Base-by-base conservation (phyloP, 257 asterid genomes). In the Apocynum venetum region DNA sequence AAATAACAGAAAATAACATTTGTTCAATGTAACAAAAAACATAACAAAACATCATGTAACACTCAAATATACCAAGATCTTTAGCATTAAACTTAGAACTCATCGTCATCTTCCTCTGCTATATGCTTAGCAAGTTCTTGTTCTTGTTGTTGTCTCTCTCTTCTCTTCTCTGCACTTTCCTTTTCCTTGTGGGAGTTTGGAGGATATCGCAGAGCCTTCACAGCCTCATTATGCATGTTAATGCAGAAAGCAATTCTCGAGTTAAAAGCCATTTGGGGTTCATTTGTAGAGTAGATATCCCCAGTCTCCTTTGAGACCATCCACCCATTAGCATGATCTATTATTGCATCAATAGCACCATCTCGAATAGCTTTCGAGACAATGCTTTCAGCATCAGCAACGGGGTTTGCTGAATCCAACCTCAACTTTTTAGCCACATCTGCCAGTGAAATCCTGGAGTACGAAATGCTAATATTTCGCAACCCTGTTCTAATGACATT, bases 101-200 rank as follows among this genome's bases (percentile, higher is more conserved):
- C 97, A 3, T 94, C 97, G 19, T 91, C 97, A 60, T 94, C 98
- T 82, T 92, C 97, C 85, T 94, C 98, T 10, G 97, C 98, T 69
- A 91, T 92, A 83, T 92, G 97, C 80, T 92, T 91, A 10, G 98
- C 98, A 78, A 94, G 96, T 75, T 94, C 97, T 82, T 93, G 98
- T 84, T 93, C 98, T 78, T 88, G 98, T 72, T 88, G 97, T 47
- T 88, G 96, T 73, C 97, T 88, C 86, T 92, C 97, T 80, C 96
- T 89, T 76, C 97, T 91, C 90, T 94, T 94, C 91, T 92, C 98
- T 0, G 96, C 97, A 74, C 97, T 87, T 77, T 94, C 98, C 86
- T 89, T 92, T 78, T 92, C 97, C 85, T 92, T 92, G 78, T 92
- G 87, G 44, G 98, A 91, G 78, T 92, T 92, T 14, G 97, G 97